Evolutionary conservation across 1,284 basidiomycete species (phyloP), one percentile per base, ranked within the genome.

Genomic region (Microbotryomycetes sp.): DNA sequence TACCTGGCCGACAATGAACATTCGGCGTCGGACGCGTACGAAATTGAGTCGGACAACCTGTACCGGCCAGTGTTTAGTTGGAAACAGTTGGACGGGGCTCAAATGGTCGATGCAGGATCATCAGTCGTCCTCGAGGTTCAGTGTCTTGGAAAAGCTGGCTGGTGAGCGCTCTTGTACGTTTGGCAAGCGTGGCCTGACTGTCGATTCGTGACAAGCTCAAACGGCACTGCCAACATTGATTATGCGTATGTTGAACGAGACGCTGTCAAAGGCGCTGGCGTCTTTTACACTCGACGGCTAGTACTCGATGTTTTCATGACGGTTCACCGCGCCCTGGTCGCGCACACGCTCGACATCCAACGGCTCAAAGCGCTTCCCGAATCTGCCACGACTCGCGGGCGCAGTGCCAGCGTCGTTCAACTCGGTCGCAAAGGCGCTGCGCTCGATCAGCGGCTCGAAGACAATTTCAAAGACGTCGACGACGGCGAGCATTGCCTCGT

Each of bases 91-190:
- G 6, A 18, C 61, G 57, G 35, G 77, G 72, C 26, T 75, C 81
- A 48, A 80, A 11, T 80, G 21, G 80, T 61, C 41, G 51, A 82
- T 27, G 85, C 91, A 1, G 87, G 87, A 2, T 83, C 85, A 58
- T 87, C 87, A 67, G 73, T 81, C 5, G 83, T 83, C 0, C 68
- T 96, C 26, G 81, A 80, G 4, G 79, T 98, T 3, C 80, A 78
- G 16, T 93, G 91, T 71, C 82, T 85, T 28, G 94, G 91, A 47
- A 97, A 96, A 77, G 82, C 87, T 49, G 90, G 86, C 66, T 97
- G 93, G 91, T 92, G 68, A 71, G 85, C 79, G 30, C n/a, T 30
- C 28, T 13, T 23, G 27, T 11, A 35, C 7, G 11, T 21, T n/a
- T n/a, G 45, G n/a, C 4, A 18, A 3, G 56, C 24, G 29, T 28